phyloP scores from a whole-genome alignment of 768 basidiomycete genomes.

The Mycena indigotica region DNA sequence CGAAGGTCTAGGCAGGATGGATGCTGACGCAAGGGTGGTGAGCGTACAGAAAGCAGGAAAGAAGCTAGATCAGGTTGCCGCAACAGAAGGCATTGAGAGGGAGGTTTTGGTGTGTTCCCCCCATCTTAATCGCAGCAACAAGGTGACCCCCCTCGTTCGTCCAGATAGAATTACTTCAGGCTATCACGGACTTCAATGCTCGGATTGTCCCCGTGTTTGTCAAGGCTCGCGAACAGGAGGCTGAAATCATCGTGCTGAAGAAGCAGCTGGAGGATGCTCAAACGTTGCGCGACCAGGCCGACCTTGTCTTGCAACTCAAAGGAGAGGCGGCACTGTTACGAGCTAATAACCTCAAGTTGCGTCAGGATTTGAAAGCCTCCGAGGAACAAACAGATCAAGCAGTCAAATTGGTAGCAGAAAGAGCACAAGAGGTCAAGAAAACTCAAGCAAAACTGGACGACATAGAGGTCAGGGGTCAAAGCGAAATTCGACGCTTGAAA shows the following conservation, averaged over 20 bases:
- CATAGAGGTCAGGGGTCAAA: conserved; percentile 25
- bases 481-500: conserved; percentile 33
- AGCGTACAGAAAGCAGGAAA: conserved; percentile 40
- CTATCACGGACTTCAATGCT: conserved; percentile 42
- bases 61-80: conserved; percentile 35
- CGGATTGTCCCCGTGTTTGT: conserved; percentile 44
- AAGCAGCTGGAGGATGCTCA: conserved; percentile 33
- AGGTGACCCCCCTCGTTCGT: not conserved
- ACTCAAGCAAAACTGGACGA: conserved; percentile 31
- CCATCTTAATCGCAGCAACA: not conserved
- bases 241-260: conserved; percentile 25
- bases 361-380: conserved; percentile 25
- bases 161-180: conserved; percentile 37
- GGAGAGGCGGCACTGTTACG: conserved; percentile 27
- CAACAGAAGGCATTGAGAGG: conserved; percentile 26
- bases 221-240: conserved; percentile 13
- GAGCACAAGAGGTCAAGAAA: conserved; percentile 20
- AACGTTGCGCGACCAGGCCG: conserved; percentile 23
- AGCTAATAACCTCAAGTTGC: not conserved
- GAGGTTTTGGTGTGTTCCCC: conserved; percentile 32
- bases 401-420: conserved; percentile 23
- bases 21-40: conserved; percentile 32
- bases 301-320: conserved; percentile 23
- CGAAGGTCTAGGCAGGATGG: conserved; percentile 39
- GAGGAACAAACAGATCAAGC: conserved; percentile 27